Percentiles rank a stretch among this genome's conserved stretches.
phyloP scores from a whole-genome alignment of 23 red algal genomes.

The Gracilaria caudata region DNA sequence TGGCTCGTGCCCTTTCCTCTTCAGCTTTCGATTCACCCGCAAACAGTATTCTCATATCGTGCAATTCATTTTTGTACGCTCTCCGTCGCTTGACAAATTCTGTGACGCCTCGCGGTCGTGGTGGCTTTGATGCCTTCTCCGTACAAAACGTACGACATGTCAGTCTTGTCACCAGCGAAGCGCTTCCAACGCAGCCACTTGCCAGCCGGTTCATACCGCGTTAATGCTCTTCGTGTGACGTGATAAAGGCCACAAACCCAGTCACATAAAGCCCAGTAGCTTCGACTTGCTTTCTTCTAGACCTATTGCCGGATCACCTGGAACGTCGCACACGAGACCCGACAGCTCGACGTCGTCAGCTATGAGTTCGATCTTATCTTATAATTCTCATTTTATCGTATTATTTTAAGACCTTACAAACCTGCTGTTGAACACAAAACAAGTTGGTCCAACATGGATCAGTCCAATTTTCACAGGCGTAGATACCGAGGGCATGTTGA shows the following conservation, averaged over 20 bases:
- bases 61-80: constrained; percentile 27
- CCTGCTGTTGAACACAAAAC: no score
- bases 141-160: constrained; percentile 19
- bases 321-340: not conserved
- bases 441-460: no score
- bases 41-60: constrained; percentile 22
- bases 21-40: not conserved
- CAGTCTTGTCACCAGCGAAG: not conserved
- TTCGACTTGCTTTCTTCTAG: no score
- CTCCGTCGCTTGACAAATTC: constrained; percentile 49
- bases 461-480: no score
- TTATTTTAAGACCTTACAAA: no score
- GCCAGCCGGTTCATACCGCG: not conserved
- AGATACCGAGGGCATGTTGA: no score
- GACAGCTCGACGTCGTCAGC: not conserved
- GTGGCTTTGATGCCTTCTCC: constrained; percentile 6
- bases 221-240: no score
- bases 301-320: no score
- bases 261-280: no score
- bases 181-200: not conserved
- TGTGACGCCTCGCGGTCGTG: constrained; percentile 5
- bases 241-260: no score
- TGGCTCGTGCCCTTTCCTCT: not conserved
- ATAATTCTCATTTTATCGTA: not conserved
- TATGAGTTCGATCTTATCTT: no score